These are phyloP conservation scores for Aristolochia fimbriata DNA, from an alignment of 164 flowering plant species.

Conservation along the genomic window DNA sequence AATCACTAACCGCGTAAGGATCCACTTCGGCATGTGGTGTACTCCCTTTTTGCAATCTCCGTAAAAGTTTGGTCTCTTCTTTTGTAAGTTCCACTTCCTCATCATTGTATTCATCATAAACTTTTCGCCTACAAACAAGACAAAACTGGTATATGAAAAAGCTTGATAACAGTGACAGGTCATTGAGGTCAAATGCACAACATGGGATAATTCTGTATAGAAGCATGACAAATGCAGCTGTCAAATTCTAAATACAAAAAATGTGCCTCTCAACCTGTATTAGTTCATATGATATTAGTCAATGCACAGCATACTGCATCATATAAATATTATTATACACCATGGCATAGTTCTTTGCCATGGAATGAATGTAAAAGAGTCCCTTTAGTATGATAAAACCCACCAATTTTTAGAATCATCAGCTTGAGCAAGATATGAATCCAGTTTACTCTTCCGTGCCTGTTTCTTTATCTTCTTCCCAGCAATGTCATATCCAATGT, in stretches of 20 bases:
- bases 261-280: no score
- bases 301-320: background rate
- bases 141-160: background rate
- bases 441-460: slow-evolving; percentile 61
- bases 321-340: no score
- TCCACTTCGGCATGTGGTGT: slow-evolving; percentile 93
- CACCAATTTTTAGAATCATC: slow-evolving; percentile 83
- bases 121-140: slow-evolving; percentile 50
- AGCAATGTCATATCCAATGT: slow-evolving; percentile 79
- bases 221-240: background rate
- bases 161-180: no score
- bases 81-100: slow-evolving; percentile 79
- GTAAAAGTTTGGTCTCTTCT: slow-evolving; percentile 43
- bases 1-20: slow-evolving; percentile 30
- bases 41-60: slow-evolving; percentile 52
- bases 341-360: no score
- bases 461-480: slow-evolving; percentile 90
- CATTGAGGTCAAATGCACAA: background rate
- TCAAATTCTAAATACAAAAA: background rate
- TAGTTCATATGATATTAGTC: no score
- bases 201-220: background rate
- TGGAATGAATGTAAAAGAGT: background rate
- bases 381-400: slow-evolving; percentile 5
- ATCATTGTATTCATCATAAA: slow-evolving; percentile 80
- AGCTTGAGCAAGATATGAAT: slow-evolving; percentile 50